Conservation (phyloP, 1,139 yeast genomes). For the Suhomyces wounanorum region DNA sequence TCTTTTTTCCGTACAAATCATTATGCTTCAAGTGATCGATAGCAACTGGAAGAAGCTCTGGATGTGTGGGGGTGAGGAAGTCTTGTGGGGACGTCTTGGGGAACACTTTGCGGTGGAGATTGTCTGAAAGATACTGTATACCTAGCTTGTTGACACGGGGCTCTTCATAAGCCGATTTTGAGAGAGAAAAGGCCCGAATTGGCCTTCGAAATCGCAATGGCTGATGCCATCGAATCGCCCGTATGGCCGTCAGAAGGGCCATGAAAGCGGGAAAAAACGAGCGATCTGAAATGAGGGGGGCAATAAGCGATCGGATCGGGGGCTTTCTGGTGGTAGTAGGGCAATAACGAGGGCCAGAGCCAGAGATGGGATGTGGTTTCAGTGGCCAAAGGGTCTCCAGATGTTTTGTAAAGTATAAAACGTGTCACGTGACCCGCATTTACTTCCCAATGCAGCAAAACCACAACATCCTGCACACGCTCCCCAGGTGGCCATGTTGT, state of each 20-base stretch:
- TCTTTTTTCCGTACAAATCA: slow-evolving; percentile 75
- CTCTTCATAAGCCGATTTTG: slow-evolving; percentile 22
- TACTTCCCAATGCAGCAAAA: slow-evolving; percentile 2
- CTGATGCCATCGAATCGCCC: background rate
- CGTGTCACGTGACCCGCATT: slow-evolving; percentile 3
- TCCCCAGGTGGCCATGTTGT: background rate
- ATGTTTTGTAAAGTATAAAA: background rate
- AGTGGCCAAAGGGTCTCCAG: background rate
- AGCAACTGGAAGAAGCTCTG: slow-evolving; percentile 56
- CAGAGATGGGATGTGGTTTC: background rate
- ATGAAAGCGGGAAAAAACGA: background rate
- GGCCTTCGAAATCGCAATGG: background rate
- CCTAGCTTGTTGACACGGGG: slow-evolving; percentile 67
- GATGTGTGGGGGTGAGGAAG: slow-evolving; percentile 29
- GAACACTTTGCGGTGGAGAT: slow-evolving; percentile 62
- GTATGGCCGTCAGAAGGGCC: background rate
- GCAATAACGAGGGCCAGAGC: background rate
- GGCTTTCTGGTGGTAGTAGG: background rate
- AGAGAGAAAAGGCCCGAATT: background rate
- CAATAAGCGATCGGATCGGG: background rate
- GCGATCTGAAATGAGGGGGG: background rate
- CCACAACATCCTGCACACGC: slow-evolving; percentile 6
- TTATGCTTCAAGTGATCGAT: slow-evolving; percentile 62
- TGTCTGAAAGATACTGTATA: slow-evolving; percentile 64
- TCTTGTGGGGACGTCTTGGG: slow-evolving; percentile 37